Evolutionary conservation across 1,284 basidiomycete genomes (phyloP).

Genomic region (Cutaneotrichosporon sp.): DNA sequence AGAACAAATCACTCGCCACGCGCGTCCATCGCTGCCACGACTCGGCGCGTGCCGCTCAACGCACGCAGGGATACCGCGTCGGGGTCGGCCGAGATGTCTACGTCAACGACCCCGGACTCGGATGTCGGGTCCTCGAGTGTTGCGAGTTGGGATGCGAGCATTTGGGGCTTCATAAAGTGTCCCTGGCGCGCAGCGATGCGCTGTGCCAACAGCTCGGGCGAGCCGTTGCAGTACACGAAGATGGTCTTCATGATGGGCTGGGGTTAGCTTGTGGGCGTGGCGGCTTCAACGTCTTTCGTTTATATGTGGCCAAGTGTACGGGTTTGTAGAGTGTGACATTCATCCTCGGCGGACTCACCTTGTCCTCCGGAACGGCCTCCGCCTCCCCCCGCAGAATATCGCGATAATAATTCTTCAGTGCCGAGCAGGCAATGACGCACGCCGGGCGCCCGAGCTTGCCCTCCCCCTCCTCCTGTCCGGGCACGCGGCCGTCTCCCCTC

Average conservation of each 20-base stretch:
- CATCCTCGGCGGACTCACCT: conserved; percentile 9
- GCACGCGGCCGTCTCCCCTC: conserved; percentile 29
- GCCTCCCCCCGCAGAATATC: conserved; percentile 69
- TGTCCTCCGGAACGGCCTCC: conserved; percentile 28
- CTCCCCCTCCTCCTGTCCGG: conserved; percentile 21
- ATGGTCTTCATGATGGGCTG: conserved; percentile 60
- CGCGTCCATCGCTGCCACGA: conserved; percentile 30
- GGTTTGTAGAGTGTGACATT: too few species aligned
- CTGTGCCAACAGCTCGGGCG: conserved; percentile 62
- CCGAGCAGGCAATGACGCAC: conserved; percentile 81
- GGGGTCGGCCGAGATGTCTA: conserved; percentile 61
- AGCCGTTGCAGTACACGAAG: conserved; percentile 80
- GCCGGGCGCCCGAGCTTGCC: conserved; percentile 54
- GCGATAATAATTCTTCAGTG: conserved; percentile 77
- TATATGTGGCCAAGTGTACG: too few species aligned
- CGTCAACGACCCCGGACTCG: conserved; percentile 67
- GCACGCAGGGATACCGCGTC: conserved; percentile 61
- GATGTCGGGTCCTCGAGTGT: conserved; percentile 72
- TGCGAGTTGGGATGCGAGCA: conserved; percentile 81
- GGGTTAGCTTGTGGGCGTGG: not conserved
- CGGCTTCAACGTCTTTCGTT: not conserved
- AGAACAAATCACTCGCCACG: conserved; percentile 16
- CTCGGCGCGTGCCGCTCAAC: conserved; percentile 37
- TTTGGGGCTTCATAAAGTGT: conserved; percentile 84
- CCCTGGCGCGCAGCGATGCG: conserved; percentile 70